These are phyloP conservation scores for Microsporum audouinii DNA, from an alignment of 2,329 filamentous ascomycete genomes.

Conservation along the genomic window DNA sequence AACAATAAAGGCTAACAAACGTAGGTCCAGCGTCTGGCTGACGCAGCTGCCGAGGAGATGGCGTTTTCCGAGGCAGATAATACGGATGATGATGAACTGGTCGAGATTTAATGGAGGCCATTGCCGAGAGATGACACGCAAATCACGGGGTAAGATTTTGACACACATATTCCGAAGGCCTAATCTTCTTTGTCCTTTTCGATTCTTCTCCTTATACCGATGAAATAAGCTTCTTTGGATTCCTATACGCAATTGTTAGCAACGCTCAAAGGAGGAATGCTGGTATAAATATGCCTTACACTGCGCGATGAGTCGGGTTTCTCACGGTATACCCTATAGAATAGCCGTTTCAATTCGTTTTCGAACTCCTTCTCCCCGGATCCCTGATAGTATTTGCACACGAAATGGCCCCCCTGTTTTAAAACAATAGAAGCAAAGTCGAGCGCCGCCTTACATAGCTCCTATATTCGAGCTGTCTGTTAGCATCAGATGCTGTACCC, in stretches of 20 bases:
- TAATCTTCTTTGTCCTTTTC: not conserved
- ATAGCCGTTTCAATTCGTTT: slow-evolving; percentile 60
- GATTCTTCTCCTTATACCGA: slow-evolving; percentile 58
- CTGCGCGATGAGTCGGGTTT: slow-evolving; percentile 85
- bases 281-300: slow-evolving; percentile 43
- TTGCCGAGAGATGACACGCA: not conserved
- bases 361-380: slow-evolving; percentile 73
- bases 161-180: not conserved
- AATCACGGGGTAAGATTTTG: not conserved
- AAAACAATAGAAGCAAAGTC: slow-evolving; percentile 77
- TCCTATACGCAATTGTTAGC: slow-evolving; percentile 43
- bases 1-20: not conserved
- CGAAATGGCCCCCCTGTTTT: slow-evolving; percentile 70
- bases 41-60: not conserved
- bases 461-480: slow-evolving; percentile 47
- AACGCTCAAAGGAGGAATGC: not conserved
- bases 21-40: slow-evolving; percentile 1
- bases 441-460: slow-evolving; percentile 77
- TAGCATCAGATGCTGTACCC: not conserved
- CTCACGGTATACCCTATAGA: slow-evolving; percentile 67
- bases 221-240: slow-evolving; percentile 77
- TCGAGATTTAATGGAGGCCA: not conserved
- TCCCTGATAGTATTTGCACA: slow-evolving; percentile 97
- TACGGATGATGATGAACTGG: not conserved
- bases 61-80: not conserved